phyloP scores from a whole-genome alignment of 2,329 filamentous ascomycete genomes.

The Nannizziopsis barbatae region DNA sequence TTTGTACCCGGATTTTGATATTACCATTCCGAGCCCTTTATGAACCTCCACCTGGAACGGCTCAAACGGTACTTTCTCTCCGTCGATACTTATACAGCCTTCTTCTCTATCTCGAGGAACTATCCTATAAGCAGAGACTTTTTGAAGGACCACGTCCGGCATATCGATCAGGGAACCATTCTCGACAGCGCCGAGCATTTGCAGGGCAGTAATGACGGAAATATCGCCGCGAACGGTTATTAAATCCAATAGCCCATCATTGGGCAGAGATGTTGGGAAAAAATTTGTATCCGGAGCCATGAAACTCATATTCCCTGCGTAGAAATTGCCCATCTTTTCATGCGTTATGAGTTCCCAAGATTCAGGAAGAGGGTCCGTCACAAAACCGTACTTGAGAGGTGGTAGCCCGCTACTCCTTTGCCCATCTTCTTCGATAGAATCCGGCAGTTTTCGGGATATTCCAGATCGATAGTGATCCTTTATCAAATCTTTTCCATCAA shows the following conservation, averaged over 20 bases:
- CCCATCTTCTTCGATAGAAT: constrained; percentile 27
- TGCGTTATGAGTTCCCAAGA: constrained; percentile 65
- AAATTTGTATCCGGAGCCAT: constrained; percentile 83
- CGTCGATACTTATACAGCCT: constrained; percentile 89
- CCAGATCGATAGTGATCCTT: constrained; percentile 57
- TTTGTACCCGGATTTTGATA: constrained; percentile 59
- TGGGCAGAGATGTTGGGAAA: constrained; percentile 62
- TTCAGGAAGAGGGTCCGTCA: constrained; percentile 62
- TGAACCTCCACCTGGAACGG: constrained; percentile 89
- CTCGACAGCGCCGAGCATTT: constrained; percentile 61
- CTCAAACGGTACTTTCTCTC: constrained; percentile 74
- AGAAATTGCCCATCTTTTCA: constrained; percentile 81
- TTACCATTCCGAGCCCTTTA: constrained; percentile 66
- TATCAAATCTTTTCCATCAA: constrained; percentile 62
- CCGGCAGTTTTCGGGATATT: constrained; percentile 24
- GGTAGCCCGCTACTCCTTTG: constrained; percentile 51
- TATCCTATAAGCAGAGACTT: constrained; percentile 78
- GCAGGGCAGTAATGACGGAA: constrained; percentile 52
- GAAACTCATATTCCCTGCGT: constrained; percentile 87
- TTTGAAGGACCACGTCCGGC: constrained; percentile 65
- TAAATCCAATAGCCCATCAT: constrained; percentile 77
- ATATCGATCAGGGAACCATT: constrained; percentile 69
- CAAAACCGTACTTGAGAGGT: constrained; percentile 63
- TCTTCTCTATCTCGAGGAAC: constrained; percentile 58
- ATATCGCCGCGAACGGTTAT: constrained; percentile 70